Evolutionary conservation across 2,329 filamentous ascomycete genomes (phyloP).

Genomic region (Coniochaeta sp.): DNA sequence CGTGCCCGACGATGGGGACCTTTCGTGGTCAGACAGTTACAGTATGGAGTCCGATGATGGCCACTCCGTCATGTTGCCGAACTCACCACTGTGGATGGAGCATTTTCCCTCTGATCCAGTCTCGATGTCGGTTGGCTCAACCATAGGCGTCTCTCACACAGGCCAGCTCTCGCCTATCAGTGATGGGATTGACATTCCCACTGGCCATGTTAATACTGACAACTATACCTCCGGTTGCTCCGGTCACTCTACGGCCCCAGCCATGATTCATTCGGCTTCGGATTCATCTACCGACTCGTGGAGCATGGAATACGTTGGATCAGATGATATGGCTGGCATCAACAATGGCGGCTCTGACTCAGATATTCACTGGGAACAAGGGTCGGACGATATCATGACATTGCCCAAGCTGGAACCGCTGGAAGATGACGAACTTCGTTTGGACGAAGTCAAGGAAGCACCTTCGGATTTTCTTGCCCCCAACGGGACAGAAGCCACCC

Average conservation of each 20-base stretch:
- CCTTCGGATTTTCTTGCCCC: constrained; percentile 21
- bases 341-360: constrained; percentile 24
- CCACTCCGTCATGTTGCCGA: constrained; percentile 23
- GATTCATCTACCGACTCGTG: constrained; percentile 39
- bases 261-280: constrained; percentile 38
- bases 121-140: constrained; percentile 23
- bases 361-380: constrained; percentile 39
- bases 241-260: constrained; percentile 30
- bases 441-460: constrained; percentile 43
- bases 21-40: constrained; percentile 37
- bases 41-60: constrained; percentile 37
- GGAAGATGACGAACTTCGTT: constrained; percentile 46
- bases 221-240: constrained; percentile 18
- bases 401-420: constrained; percentile 49
- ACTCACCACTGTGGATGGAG: constrained; percentile 27
- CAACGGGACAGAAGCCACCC: constrained; percentile 12
- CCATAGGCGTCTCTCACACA: constrained; percentile 23
- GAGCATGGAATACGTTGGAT: constrained; percentile 21
- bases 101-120: constrained; percentile 16
- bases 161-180: constrained; percentile 48
- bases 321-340: constrained; percentile 22
- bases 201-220: constrained; percentile 11
- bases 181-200: constrained; percentile 35
- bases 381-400: constrained; percentile 34
- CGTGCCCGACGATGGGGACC: constrained; percentile 31